Evolutionary conservation across 805 yeast species (phyloP), one percentile per base, ranked within the genome.

Genomic region (Hanseniaspora vineae): DNA sequence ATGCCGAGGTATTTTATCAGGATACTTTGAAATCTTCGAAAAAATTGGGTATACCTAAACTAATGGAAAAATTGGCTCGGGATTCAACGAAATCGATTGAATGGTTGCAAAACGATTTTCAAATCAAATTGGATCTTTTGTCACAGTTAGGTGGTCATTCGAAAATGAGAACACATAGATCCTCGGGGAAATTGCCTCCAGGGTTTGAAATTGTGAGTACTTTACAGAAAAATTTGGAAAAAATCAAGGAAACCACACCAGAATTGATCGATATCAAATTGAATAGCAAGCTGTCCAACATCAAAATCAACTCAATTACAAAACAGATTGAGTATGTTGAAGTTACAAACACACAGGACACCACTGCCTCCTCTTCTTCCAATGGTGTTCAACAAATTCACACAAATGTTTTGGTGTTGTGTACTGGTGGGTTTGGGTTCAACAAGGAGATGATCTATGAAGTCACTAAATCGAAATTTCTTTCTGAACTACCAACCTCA

Each of bases 81-180:
- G 77, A 81, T 42, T 79, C 87, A 2, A 77, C 75, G 6, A 73
- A 70, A 42, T 89, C 92, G 0, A 73, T 85, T 44, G 75, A 76
- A 44, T 85, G 94, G 90, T 70, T 85, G 46, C 82, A 81, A 54
- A 71, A 74, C 31, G 73, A 71, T 4, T 77, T 84, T 54, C 72
- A 70, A 6, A 65, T 84, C 45, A 84, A 80, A 55, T 66, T 85
- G 48, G 73, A 83, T 8, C 68, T 80, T 14, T 82, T 85, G 12
- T 74, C 85, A n/a, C 75, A 84, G 55, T 64, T 85, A 42, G 95
- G 95, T 29, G 95, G 95, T 2, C 94, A 85, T 58, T 79, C 88
- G 1, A 77, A 72, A 45, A 79, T 86, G 18, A 71, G 95, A 61
- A 85, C 95, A 1, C 95, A 85, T 60, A 72, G 94, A 55, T 89